Evolutionary conservation across 73 alveolate species (phyloP).

Genomic region (Uronychia binucleata): DNA sequence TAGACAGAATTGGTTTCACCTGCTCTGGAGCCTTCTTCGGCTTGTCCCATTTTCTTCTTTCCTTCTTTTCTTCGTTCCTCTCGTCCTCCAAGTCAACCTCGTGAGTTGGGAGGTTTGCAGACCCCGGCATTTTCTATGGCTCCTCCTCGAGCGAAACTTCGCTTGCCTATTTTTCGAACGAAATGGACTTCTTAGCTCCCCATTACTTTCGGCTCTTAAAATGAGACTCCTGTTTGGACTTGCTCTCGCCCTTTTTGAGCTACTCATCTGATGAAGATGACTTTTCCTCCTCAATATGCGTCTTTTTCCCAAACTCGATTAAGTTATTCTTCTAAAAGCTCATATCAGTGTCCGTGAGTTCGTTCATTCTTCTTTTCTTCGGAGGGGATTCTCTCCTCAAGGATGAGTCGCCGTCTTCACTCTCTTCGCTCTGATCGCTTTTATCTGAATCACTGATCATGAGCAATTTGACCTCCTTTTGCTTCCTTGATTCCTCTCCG

Average conservation of each 20-base stretch:
- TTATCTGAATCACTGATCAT: neutral
- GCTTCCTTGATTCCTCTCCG: neutral
- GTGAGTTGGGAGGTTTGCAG: too few relatives aligned
- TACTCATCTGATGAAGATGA: neutral
- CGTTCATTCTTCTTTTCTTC: too few relatives aligned
- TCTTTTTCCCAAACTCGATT: too few relatives aligned
- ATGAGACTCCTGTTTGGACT: neutral
- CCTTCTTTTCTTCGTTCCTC: neutral
- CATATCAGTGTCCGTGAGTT: too few relatives aligned
- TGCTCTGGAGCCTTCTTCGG: too few relatives aligned
- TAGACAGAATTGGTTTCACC: neutral
- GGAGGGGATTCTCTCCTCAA: too few relatives aligned
- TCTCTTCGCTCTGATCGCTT: too few relatives aligned
- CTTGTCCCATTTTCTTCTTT: neutral
- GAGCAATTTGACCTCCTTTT: neutral
- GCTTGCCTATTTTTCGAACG: neutral
- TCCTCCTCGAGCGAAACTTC: too few relatives aligned
- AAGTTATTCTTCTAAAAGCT: neutral
- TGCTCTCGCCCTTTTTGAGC: neutral
- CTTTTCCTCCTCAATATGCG: neutral
- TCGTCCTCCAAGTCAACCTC: too few relatives aligned
- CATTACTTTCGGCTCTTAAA: neutral
- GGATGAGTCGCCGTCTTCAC: too few relatives aligned
- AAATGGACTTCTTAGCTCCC: neutral
- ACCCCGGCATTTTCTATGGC: too few relatives aligned